Conservation (phyloP, 169 alveolate genomes). For the Cryptosporidium ryanae region DNA sequence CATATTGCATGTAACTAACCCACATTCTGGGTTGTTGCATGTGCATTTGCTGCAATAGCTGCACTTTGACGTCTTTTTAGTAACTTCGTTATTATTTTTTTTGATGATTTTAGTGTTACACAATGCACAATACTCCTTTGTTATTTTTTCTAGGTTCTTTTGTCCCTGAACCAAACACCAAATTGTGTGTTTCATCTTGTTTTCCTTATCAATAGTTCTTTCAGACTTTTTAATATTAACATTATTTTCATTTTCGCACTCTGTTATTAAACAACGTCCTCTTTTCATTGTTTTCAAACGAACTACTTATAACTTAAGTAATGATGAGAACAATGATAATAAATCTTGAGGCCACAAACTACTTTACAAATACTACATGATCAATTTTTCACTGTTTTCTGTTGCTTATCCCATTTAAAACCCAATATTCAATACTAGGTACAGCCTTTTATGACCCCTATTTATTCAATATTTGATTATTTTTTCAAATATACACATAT, state of each 20-base stretch:
- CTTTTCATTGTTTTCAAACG: slow-evolving; percentile 36
- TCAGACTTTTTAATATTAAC: slow-evolving; percentile 13
- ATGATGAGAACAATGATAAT: not conserved
- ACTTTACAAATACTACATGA: too few species aligned
- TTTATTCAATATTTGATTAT: too few species aligned
- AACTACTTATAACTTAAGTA: not conserved
- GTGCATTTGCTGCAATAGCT: slow-evolving; percentile 36
- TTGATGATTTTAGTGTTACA: slow-evolving; percentile 13
- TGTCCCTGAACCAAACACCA: slow-evolving; percentile 63
- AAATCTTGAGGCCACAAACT: too few species aligned
- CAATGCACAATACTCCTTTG: slow-evolving; percentile 14
- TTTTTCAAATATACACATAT: not conserved
- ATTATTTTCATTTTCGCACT: slow-evolving; percentile 4
- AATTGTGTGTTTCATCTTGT: slow-evolving; percentile 30
- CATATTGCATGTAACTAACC: slow-evolving; percentile 12
- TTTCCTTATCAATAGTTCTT: slow-evolving; percentile 53
- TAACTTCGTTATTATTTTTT: not conserved
- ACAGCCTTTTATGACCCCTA: too few species aligned
- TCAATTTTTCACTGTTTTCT: too few species aligned
- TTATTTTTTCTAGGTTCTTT: slow-evolving; percentile 11
- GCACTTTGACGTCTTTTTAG: slow-evolving; percentile 9
- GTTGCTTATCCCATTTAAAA: too few species aligned
- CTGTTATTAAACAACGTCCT: slow-evolving; percentile 1
- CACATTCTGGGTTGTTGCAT: slow-evolving; percentile 18
- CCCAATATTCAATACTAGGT: too few species aligned